Evolutionary conservation across 2,329 filamentous ascomycete genomes (phyloP).

Genomic region (Shiraia sp.): DNA sequence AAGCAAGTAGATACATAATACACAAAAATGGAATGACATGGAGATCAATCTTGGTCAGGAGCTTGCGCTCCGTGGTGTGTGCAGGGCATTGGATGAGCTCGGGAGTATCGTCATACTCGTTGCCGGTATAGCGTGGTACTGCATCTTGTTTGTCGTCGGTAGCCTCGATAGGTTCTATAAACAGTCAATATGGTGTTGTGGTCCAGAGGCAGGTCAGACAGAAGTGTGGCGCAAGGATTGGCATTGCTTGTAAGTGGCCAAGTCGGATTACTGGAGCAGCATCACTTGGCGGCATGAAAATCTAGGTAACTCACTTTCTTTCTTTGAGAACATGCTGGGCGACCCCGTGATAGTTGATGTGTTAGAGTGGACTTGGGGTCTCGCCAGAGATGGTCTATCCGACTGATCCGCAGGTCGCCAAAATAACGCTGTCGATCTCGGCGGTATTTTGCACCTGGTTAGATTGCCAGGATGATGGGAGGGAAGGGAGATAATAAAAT

Average conservation of each 20-base stretch:
- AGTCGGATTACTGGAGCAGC: neutral
- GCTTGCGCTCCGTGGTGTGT: constrained; percentile 54
- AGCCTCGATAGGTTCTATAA: constrained; percentile 21
- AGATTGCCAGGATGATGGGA: too few species aligned
- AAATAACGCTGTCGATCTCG: constrained; percentile 4
- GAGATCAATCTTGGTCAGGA: constrained; percentile 52
- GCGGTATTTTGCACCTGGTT: too few species aligned
- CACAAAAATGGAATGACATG: constrained; percentile 56
- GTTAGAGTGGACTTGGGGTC: too few species aligned
- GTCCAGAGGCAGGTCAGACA: neutral
- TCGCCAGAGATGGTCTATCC: constrained; percentile 2
- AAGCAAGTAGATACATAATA: constrained; percentile 56
- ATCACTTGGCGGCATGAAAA: constrained; percentile 10
- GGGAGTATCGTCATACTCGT: constrained; percentile 45
- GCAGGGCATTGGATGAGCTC: constrained; percentile 50
- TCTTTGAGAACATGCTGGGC: constrained; percentile 35
- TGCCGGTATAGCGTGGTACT: constrained; percentile 26
- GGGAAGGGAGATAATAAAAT: too few species aligned
- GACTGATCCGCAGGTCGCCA: constrained; percentile 6
- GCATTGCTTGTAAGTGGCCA: neutral
- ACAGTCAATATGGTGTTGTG: constrained; percentile 11
- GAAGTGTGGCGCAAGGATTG: neutral
- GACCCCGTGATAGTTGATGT: constrained; percentile 7
- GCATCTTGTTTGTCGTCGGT: constrained; percentile 19
- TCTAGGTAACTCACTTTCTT: constrained; percentile 34